A percentile compares a stretch with the other conserved stretches of the same genome.
These are phyloP conservation scores for Cryptosporidium tyzzeri DNA, from an alignment of 169 alveolate genomes.

Conservation along the genomic window DNA sequence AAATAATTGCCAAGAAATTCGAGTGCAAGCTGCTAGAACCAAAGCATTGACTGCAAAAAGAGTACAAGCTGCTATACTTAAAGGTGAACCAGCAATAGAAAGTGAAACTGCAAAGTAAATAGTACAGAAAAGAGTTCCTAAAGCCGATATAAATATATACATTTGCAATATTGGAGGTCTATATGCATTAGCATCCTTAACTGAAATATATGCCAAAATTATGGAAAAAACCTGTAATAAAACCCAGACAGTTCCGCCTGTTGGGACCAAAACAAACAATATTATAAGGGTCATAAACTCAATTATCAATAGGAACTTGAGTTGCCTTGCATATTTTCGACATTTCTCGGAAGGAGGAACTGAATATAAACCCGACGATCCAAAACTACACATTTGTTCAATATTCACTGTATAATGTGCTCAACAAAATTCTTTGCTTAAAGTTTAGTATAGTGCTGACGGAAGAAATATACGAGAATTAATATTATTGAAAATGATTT, in stretches of 20 bases:
- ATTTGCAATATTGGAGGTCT: constrained; percentile 74
- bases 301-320: constrained; percentile 46
- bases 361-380: constrained; percentile 68
- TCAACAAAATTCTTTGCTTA: no score
- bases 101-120: constrained; percentile 72
- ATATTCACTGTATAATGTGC: neutral
- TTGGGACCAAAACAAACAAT: constrained; percentile 59
- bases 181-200: constrained; percentile 68
- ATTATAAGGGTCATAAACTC: constrained; percentile 66
- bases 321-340: constrained; percentile 60
- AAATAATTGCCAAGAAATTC: constrained; percentile 69
- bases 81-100: constrained; percentile 59
- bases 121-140: constrained; percentile 65
- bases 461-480: no score
- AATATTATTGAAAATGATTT: neutral
- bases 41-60: constrained; percentile 62
- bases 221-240: constrained; percentile 66
- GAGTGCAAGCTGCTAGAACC: constrained; percentile 64
- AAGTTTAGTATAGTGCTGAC: neutral
- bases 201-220: constrained; percentile 64
- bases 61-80: constrained; percentile 69
- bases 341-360: constrained; percentile 74
- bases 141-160: constrained; percentile 71
- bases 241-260: constrained; percentile 74
- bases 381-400: constrained; percentile 43